Evolutionary conservation across 2,329 filamentous ascomycete genomes (phyloP), one percentile per base, ranked within the genome.

Genomic region (Daldinia eschscholtzii): DNA sequence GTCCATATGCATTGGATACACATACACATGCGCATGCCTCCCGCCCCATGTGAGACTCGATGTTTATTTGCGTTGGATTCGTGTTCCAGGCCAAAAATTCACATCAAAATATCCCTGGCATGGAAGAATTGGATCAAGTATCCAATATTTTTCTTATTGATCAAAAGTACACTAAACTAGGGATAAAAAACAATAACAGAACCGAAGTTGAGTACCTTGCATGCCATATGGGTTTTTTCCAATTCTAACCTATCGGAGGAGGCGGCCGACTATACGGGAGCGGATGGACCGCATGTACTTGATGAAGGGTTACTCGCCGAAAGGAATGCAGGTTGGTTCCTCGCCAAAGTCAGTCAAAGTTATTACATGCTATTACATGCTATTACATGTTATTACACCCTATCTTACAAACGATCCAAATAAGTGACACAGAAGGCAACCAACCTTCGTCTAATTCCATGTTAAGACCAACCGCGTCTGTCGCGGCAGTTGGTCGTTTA

Each of bases 81-180:
- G 46, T 68, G 62, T 71, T 71, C 66, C 65, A 69, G 63, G 64
- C 69, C 57, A 23, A 64, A 18, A 69, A 7, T 7, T 62, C 37
- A 67, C 10, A 52, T 57, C 60, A 69, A 66, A 67, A 56, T 55
- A 71, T 71, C 69, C 69, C 69, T 71, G 64, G 66, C 65, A 64
- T 65, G 65, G 57, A 57, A 46, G 63, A 42, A 68, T 65, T 59
- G 61, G 55, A 67, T 68, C 63, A 37, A 48, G 66, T 68, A 63
- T 66, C 53, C 57, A 63, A 58, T 64, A 59, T 60, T 23, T 23
- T 64, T 37, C 18, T 33, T 2, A 20, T 44, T 37, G 33, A 35
- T 7, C 28, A 48, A 46, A 46, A 42, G 61, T 65, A 57, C n/a
- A n/a, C n/a, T n/a, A n/a, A n/a, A 60, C 33, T 63, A 57, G 64